Conservation (phyloP, 2,329 filamentous ascomycete genomes). For the Trematosphaeria pertusa region DNA sequence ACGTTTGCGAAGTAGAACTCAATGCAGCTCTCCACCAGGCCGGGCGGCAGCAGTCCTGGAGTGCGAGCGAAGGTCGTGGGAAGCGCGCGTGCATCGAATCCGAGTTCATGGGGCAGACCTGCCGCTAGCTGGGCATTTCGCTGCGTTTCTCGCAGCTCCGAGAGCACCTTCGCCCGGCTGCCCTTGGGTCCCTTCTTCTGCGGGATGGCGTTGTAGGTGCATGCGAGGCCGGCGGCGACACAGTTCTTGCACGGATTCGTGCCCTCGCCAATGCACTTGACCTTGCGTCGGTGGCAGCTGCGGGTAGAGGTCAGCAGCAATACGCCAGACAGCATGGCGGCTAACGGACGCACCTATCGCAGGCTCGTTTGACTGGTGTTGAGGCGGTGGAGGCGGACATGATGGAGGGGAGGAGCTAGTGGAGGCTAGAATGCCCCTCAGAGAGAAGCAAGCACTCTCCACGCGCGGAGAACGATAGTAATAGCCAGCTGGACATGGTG, state of each 20-base stretch:
- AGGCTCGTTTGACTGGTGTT: conserved; percentile 50
- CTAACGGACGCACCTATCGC: conserved; percentile 51
- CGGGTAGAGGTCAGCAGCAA: conserved; percentile 7
- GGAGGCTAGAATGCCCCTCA: conserved; percentile 31
- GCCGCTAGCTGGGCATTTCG: conserved; percentile 54
- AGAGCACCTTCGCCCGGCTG: conserved; percentile 68
- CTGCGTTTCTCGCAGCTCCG: conserved; percentile 64
- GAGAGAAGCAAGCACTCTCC: conserved; percentile 28
- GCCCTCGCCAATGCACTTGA: conserved; percentile 59
- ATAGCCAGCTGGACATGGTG: conserved; percentile 37
- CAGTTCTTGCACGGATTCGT: conserved; percentile 67
- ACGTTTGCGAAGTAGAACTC: conserved; percentile 68
- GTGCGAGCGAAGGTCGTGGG: conserved; percentile 55
- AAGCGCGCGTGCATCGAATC: conserved; percentile 51
- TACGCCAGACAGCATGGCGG: conserved; percentile 8
- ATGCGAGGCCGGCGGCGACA: conserved; percentile 63
- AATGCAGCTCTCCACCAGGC: conserved; percentile 61
- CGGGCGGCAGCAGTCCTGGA: conserved; percentile 56
- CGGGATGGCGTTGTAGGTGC: conserved; percentile 69
- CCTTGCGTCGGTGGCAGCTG: conserved; percentile 57
- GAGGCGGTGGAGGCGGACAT: conserved; percentile 44
- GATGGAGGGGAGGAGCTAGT: conserved; percentile 25
- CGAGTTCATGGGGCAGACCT: conserved; percentile 46
- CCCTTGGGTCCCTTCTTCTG: conserved; percentile 70
- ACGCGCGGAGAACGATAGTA: too few relatives aligned